Conservation (phyloP, 352 stramenopile genomes). For the Pythium chondricola region DNA sequence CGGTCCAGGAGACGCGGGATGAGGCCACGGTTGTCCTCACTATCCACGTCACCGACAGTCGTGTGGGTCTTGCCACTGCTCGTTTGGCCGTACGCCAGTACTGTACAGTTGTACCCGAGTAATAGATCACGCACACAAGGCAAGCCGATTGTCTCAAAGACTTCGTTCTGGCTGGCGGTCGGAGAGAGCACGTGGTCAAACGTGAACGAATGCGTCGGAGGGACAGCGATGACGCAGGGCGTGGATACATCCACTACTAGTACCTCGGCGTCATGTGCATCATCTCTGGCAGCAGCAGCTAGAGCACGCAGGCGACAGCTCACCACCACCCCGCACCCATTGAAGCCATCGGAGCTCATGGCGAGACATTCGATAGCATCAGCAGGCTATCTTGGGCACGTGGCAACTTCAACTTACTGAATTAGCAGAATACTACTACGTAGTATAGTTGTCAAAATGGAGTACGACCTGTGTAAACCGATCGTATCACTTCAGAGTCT, state of each 20-base stretch:
- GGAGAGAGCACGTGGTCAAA: slow-evolving; percentile 49
- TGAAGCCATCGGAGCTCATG: too few species aligned
- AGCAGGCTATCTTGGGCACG: too few species aligned
- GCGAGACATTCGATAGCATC: too few species aligned
- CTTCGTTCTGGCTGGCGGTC: slow-evolving; percentile 25
- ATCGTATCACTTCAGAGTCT: too few species aligned
- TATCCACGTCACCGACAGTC: slow-evolving; percentile 21
- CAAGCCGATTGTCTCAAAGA: slow-evolving; percentile 39
- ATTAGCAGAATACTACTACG: too few species aligned
- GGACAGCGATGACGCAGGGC: too few species aligned
- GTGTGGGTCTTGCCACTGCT: slow-evolving; percentile 69
- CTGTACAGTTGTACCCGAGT: slow-evolving; percentile 59
- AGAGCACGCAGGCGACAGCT: slow-evolving; percentile 48
- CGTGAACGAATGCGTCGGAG: slow-evolving; percentile 4
- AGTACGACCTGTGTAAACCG: too few species aligned
- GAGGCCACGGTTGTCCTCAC: slow-evolving; percentile 22
- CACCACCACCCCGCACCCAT: slow-evolving; percentile 41
- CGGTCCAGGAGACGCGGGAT: slow-evolving; percentile 32
- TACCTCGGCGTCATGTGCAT: neutral
- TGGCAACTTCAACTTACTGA: too few species aligned
- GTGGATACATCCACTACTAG: slow-evolving; percentile 6
- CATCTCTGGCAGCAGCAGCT: neutral
- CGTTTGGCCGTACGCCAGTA: slow-evolving; percentile 69
- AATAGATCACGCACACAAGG: slow-evolving; percentile 52
- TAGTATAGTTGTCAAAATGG: too few species aligned